Evolutionary conservation across 2,329 filamentous ascomycete genomes (phyloP), one percentile per base, ranked within the genome.

Genomic region (Fusarium sororula): DNA sequence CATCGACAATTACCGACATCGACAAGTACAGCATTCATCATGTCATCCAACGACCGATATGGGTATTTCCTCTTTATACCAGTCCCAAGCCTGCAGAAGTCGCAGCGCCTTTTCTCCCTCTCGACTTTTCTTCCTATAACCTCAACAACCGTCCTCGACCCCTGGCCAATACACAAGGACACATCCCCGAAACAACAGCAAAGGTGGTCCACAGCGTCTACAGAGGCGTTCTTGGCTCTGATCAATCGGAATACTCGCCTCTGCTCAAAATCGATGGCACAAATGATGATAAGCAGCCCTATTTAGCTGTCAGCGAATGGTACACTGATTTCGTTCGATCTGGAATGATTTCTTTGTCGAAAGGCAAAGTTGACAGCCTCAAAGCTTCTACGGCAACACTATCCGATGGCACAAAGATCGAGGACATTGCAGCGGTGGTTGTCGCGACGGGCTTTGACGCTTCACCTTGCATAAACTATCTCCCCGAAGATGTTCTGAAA

Each of bases 391-490:
- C 80, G 3, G 85, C 80, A 14, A 84, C 72, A 0, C 67, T 85
- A 24, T 77, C 77, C 0, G 67, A 75, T 13, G 74, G 75, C 5
- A 78, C 75, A 6, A 75, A 79, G 35, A 80, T 94, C 7, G 79
- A 87, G 1, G 83, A 92, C 56, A 82, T 95, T 37, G 89, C 88
- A 1, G 92, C 91, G 0, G 86, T 96, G 17, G 85, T 97, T 4
- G 86, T 94, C 24, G 93, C 93, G 0, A 96, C 93, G 0, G 94
- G 94, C 3, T 97, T 94, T 78, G 88, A 91, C 10, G 87, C 92
- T 0, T 86, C 88, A 2, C 82, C 87, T 0, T 91, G 91, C 1
- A 81, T 96, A 15, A 87, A 88, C 10, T 94, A 92, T 72, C 85
- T 97, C 0, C 87, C 91, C 0, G 57, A 83, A 0, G 81, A 88